phyloP scores from a whole-genome alignment of 352 stramenopile species.

The Pythium vanterpoolii region DNA sequence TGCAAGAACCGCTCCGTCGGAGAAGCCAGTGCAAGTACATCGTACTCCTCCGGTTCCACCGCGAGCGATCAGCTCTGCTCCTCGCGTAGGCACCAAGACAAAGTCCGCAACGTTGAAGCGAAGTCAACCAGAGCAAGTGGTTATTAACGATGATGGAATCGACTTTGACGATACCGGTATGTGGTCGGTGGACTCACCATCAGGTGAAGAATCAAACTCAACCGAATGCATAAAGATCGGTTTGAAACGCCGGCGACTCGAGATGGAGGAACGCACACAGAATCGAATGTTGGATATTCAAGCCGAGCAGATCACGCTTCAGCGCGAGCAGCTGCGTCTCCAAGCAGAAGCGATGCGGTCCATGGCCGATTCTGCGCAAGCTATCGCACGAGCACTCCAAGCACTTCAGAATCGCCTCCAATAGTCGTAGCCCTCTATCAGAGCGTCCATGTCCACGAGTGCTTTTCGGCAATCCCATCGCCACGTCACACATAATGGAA shows the following conservation, averaged over 20 bases:
- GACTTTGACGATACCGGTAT: neutral
- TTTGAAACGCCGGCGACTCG: constrained; percentile 11
- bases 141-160: neutral
- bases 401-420: neutral
- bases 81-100: neutral
- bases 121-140: neutral
- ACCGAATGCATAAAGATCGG: neutral
- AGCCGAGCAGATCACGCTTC: constrained; percentile 12
- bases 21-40: neutral
- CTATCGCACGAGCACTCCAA: constrained; percentile 9
- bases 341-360: constrained; percentile 9
- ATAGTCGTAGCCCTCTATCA: too few species aligned
- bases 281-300: constrained; percentile 19
- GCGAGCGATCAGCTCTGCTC: neutral
- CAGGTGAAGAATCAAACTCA: neutral
- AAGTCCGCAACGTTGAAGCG: neutral
- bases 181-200: neutral
- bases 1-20: neutral
- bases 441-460: too few species aligned
- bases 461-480: too few species aligned
- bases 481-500: too few species aligned
- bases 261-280: constrained; percentile 17
- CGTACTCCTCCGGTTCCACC: neutral
- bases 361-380: constrained; percentile 12
- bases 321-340: constrained; percentile 16